Percentiles rank a stretch among this genome's conserved stretches.
Evolutionary conservation across 345 rosid species (phyloP).

Genomic region (Viola odorata): DNA sequence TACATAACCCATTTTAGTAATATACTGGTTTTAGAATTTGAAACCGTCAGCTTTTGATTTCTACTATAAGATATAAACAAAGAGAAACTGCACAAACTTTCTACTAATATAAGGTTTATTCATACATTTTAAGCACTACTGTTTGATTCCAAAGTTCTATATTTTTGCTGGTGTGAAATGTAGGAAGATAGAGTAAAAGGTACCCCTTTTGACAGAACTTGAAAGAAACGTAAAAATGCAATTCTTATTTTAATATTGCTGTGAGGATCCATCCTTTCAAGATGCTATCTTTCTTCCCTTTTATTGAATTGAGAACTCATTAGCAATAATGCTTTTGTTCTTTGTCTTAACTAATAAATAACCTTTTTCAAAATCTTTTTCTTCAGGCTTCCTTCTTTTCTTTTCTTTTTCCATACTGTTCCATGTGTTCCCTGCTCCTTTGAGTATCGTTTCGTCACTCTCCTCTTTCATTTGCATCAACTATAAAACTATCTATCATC

Average conservation of each 20-base stretch:
- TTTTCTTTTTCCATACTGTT: background rate
- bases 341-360: background rate
- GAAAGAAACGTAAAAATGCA: background rate
- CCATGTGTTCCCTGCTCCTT: background rate
- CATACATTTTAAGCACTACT: background rate
- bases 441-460: background rate
- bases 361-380: conserved; percentile 1
- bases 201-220: background rate
- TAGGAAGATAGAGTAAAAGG: no score
- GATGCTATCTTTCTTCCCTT: background rate
- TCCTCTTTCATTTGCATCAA: background rate
- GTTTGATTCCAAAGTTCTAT: background rate
- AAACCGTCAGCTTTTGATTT: no score
- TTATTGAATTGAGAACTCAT: background rate
- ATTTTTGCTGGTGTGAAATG: no score
- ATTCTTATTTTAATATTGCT: background rate
- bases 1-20: background rate
- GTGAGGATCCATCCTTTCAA: background rate
- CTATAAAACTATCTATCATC: background rate
- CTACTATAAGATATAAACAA: background rate
- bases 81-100: conserved; percentile 4
- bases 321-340: background rate
- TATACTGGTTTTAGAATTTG: no score
- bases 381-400: background rate
- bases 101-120: background rate